Percentiles rank a stretch among this genome's conserved stretches.
Evolutionary conservation across 2,329 filamentous ascomycete species (phyloP).

Genomic region (Sporothrix phasma): DNA sequence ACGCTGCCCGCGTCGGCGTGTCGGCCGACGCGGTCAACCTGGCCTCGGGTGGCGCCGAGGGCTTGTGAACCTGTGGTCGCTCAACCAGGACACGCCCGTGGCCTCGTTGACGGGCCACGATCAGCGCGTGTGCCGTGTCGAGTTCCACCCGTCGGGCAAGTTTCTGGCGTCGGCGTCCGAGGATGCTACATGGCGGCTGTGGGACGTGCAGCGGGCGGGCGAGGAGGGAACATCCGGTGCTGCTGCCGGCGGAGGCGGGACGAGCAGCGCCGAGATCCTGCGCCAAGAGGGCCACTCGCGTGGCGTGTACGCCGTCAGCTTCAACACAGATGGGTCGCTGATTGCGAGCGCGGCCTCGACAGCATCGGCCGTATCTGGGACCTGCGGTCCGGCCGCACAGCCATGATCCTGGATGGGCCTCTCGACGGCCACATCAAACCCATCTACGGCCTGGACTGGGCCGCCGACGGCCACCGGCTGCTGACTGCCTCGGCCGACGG

Average conservation of each 20-base stretch:
- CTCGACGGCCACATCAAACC: conserved; percentile 74
- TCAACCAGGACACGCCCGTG: conserved; percentile 75
- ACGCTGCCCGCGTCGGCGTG: conserved; percentile 61
- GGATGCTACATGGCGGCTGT: conserved; percentile 93
- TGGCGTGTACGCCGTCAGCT: conserved; percentile 82
- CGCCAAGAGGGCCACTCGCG: conserved; percentile 91
- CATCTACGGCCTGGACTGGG: conserved; percentile 90
- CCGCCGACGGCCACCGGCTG: conserved; percentile 80
- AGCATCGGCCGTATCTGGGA: conserved; percentile 96
- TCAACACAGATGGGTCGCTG: conserved; percentile 84
- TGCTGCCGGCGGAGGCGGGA: too few relatives aligned
- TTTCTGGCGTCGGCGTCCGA: conserved; percentile 91
- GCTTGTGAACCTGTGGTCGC: conserved; percentile 79
- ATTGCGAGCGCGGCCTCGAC: conserved; percentile 83
- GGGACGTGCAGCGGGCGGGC: conserved; percentile 79
- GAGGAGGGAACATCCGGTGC: conserved; percentile 35
- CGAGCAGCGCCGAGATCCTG: conserved; percentile 38
- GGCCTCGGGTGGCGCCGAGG: conserved; percentile 82
- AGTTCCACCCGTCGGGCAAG: conserved; percentile 85
- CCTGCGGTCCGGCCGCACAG: conserved; percentile 78
- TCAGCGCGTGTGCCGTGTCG: conserved; percentile 79
- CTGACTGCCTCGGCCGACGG: conserved; percentile 89
- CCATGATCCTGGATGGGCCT: conserved; percentile 90
- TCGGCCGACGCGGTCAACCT: conserved; percentile 70
- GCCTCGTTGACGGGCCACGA: conserved; percentile 74